Evolutionary conservation across 371 early-diverging fungal species (phyloP).

Genomic region (Mucor irregularis): DNA sequence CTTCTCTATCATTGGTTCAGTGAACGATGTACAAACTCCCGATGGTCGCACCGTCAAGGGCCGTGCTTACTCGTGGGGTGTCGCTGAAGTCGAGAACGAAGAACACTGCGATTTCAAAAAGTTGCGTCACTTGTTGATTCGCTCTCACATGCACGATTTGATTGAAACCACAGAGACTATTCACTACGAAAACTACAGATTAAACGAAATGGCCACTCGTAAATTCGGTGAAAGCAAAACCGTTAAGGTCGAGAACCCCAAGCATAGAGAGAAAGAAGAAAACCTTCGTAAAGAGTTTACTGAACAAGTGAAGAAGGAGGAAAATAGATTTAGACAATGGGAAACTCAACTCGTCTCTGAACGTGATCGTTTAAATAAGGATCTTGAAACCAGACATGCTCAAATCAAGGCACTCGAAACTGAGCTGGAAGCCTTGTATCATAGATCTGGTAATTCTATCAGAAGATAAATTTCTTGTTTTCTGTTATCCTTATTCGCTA

Average conservation of each 20-base stretch:
- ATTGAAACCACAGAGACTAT: conserved; percentile 84
- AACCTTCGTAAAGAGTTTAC: conserved; percentile 86
- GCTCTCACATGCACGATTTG: conserved; percentile 93
- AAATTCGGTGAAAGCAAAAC: conserved; percentile 69
- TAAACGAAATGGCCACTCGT: conserved; percentile 78
- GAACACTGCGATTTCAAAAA: conserved; percentile 90
- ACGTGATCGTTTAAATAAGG: conserved; percentile 95
- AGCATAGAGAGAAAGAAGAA: conserved; percentile 95
- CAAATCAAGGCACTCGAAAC: conserved; percentile 88
- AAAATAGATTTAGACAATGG: conserved; percentile 92
- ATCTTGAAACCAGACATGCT: conserved; percentile 92
- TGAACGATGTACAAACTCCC: conserved; percentile 73
- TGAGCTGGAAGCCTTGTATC: conserved; percentile 67
- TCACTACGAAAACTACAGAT: conserved; percentile 90
- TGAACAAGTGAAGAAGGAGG: conserved; percentile 91
- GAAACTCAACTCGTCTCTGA: conserved; percentile 93
- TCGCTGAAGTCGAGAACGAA: conserved; percentile 91
- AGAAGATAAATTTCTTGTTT: conserved; percentile 16
- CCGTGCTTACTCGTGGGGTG: conserved; percentile 93
- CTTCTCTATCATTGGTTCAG: conserved; percentile 92
- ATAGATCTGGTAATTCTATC: conserved; percentile 35
- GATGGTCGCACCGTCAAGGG: conserved; percentile 83
- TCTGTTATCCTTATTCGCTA: background rate
- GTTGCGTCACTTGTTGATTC: conserved; percentile 88
- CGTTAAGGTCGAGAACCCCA: conserved; percentile 74